Evolutionary conservation across 2,329 filamentous ascomycete genomes (phyloP).

Genomic region (Aspergillus jensenii): DNA sequence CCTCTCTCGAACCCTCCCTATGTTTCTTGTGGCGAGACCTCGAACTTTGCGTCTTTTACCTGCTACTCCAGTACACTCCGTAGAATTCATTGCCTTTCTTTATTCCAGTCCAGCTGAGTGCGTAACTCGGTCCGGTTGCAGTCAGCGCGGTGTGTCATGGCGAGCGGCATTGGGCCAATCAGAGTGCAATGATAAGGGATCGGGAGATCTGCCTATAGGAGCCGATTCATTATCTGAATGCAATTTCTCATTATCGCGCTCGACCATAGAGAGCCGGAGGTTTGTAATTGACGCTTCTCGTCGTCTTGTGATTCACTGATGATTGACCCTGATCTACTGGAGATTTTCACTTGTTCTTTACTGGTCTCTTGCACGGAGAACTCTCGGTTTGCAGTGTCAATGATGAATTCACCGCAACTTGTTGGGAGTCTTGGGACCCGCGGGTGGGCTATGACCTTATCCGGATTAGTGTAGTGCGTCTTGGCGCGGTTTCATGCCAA

Average conservation of each 20-base stretch:
- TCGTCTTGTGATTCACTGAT: not conserved
- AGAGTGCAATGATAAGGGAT: conserved; percentile 27
- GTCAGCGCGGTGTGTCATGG: conserved; percentile 37
- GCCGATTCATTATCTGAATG: not conserved
- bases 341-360: not conserved
- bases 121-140: conserved; percentile 18
- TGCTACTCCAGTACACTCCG: too few relatives aligned
- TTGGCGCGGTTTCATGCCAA: not conserved
- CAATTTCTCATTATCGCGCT: not conserved
- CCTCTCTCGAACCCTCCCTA: not conserved
- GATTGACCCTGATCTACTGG: not conserved
- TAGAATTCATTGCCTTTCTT: not conserved
- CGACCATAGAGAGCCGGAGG: not conserved
- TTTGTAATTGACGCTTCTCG: not conserved
- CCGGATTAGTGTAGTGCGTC: not conserved
- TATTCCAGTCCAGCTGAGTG: not conserved
- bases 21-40: too few relatives aligned
- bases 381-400: too few relatives aligned
- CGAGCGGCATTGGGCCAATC: conserved; percentile 23
- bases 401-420: not conserved
- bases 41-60: too few relatives aligned
- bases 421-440: too few relatives aligned
- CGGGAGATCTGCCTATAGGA: conserved; percentile 7
- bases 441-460: not conserved
- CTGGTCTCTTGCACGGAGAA: not conserved